phyloP scores from a whole-genome alignment of 2,329 filamentous ascomycete genomes.

The Talaromyces sp. region DNA sequence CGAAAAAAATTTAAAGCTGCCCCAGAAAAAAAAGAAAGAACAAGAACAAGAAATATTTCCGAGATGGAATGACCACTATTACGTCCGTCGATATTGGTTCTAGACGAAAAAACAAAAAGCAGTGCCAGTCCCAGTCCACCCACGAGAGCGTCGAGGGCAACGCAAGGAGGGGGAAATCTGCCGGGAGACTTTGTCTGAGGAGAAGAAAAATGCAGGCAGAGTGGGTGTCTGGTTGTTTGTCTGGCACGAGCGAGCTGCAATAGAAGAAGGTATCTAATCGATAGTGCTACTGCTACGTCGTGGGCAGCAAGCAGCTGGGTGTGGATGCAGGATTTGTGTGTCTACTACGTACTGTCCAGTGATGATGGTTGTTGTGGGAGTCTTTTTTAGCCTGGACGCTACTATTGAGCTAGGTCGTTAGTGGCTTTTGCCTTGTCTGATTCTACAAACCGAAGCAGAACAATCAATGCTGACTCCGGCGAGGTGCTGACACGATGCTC shows the following conservation, averaged over 20 bases:
- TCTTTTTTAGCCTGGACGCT: neutral
- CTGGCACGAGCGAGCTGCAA: slow-evolving; percentile 1
- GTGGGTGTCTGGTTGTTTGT: neutral
- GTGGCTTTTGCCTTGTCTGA: neutral
- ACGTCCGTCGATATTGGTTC: neutral
- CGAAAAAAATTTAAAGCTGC: neutral
- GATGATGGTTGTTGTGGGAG: neutral
- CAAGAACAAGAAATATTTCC: neutral
- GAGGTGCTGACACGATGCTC: neutral
- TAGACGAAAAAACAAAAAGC: too few species aligned
- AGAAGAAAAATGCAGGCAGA: neutral
- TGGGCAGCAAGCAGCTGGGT: neutral
- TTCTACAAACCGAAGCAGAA: neutral
- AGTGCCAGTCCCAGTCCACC: neutral
- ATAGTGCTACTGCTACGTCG: neutral
- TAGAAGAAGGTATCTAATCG: neutral
- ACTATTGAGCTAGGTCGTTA: neutral
- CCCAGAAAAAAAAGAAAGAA: neutral
- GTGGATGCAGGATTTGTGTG: neutral
- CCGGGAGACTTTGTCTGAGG: neutral
- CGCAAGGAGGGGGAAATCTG: slow-evolving; percentile 17
- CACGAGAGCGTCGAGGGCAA: neutral
- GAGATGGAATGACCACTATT: neutral
- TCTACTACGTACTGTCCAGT: neutral
- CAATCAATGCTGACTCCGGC: neutral